phyloP scores from a whole-genome alignment of 2,329 filamentous ascomycete species.

The Raffaelea ambrosiae region DNA sequence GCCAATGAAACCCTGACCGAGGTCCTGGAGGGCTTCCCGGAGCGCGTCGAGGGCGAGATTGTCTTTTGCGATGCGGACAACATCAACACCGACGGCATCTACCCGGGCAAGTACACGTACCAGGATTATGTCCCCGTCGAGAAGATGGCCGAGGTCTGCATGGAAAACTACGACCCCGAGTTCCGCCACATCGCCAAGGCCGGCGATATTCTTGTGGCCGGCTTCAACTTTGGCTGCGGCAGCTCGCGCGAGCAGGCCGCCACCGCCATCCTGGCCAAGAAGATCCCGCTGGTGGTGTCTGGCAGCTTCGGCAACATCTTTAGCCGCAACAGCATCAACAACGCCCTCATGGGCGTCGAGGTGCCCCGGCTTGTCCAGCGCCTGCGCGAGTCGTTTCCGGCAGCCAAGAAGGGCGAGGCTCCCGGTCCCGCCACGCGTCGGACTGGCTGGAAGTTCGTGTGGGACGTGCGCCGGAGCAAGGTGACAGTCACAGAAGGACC shows the following conservation, averaged over 20 bases:
- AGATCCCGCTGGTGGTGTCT: conserved; percentile 71
- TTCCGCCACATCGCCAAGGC: conserved; percentile 57
- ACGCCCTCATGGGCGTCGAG: conserved; percentile 65
- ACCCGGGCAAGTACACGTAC: conserved; percentile 74
- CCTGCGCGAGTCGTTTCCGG: conserved; percentile 50
- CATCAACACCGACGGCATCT: conserved; percentile 88
- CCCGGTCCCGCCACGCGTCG: conserved; percentile 59
- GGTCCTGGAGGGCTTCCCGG: conserved; percentile 78
- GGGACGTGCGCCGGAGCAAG: conserved; percentile 67
- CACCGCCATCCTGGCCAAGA: conserved; percentile 73
- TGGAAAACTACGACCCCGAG: conserved; percentile 81
- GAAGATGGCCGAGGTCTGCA: conserved; percentile 81
- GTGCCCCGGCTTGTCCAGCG: conserved; percentile 58
- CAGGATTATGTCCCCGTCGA: conserved; percentile 71
- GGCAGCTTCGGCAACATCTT: conserved; percentile 84
- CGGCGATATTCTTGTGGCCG: conserved; percentile 74
- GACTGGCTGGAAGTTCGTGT: conserved; percentile 75
- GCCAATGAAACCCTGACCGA: conserved; percentile 46
- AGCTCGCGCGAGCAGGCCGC: conserved; percentile 78
- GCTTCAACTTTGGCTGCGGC: conserved; percentile 86
- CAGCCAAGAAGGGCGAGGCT: conserved; percentile 49
- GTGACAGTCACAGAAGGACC: conserved; percentile 60
- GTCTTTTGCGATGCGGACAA: conserved; percentile 76
- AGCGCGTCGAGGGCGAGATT: conserved; percentile 76
- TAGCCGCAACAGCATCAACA: conserved; percentile 44